Base-by-base conservation (phyloP, 441 rosid species). In the Croton laevigatus region DNA sequence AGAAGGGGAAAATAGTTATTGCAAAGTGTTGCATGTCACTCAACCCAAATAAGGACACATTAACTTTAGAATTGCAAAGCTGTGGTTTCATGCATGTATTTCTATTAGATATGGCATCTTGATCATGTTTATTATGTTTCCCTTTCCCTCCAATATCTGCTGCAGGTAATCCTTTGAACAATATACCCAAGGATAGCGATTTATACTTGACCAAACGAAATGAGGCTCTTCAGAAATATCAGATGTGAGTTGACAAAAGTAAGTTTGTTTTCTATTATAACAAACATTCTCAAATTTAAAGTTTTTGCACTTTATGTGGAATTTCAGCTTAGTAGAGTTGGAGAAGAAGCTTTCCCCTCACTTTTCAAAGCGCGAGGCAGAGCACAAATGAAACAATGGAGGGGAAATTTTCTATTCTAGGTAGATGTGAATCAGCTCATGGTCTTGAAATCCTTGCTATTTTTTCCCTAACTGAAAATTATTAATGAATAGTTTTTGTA, bases 131-230 rank as follows among this genome's bases (percentile, higher is more conserved):
- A 20, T 37, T 34, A 45, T 67, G 5, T 38, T n/a, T 49, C 20
- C 17, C 4, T 49, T 16, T 17, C 4, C 7, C 2, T 51, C 19
- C 16, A 17, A 59, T 66, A 40, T 70, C 38, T 63, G 40, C 52
- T 76, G 20, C 69, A 94, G 97, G 75, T 75, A 86, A 87, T 66
- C 89, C 91, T 12, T 70, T 85, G 83, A 86, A 69, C 84, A 84
- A 82, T 74, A 69, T 92, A 64, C 97, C 99, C 0, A 91, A 88
- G 75, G 97, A 91, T 71, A 84, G 97, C 73, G 93, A 95, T n/a
- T 73, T 89, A 14, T 91, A 89, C 72, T 36, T 75, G 23, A 76
- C 91, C 54, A 95, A 92, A 82, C 84, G 84, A 66, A 87, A 79
- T 34, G 97, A 95, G 76, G 96, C 98, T 34, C 65, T 82, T 59